phyloP scores from a whole-genome alignment of 202 grass and related monocot species.

The Zizania palustris region DNA sequence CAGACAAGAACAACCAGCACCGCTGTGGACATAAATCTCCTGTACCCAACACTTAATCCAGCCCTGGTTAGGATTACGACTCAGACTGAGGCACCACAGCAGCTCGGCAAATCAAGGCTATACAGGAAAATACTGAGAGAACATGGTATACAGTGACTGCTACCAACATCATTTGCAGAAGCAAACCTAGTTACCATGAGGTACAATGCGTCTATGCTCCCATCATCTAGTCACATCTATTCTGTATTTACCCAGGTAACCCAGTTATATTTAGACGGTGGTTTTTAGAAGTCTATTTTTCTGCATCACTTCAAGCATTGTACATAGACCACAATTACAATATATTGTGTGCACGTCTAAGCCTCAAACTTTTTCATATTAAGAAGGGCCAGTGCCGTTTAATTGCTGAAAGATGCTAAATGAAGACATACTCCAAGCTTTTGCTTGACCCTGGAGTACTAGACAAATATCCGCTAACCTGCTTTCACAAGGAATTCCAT shows the following conservation, averaged over 20 bases:
- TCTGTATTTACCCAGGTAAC: neutral
- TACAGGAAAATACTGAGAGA: neutral
- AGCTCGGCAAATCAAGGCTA: neutral
- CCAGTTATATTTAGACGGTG: neutral
- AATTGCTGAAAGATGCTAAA: neutral
- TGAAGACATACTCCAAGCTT: neutral
- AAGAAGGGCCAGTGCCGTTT: neutral
- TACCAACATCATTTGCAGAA: neutral
- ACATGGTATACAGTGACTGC: neutral
- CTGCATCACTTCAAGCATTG: neutral
- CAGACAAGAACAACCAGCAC: neutral
- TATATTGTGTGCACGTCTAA: neutral
- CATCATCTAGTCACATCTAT: neutral
- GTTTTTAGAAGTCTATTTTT: neutral
- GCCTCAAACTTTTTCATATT: conserved; percentile 2
- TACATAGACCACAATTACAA: neutral
- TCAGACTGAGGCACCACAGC: neutral
- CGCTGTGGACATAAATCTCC: neutral
- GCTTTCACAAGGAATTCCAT: conserved; percentile 41
- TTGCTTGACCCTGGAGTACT: neutral
- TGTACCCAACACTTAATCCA: too few relatives aligned
- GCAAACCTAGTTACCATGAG: neutral
- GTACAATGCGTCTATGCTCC: neutral
- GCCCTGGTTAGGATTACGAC: too few relatives aligned
- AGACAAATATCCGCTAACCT: conserved; percentile 16